These are phyloP conservation scores for Chionographis japonica DNA, from an alignment of 106 monocot genomes.

Conservation along the genomic window DNA sequence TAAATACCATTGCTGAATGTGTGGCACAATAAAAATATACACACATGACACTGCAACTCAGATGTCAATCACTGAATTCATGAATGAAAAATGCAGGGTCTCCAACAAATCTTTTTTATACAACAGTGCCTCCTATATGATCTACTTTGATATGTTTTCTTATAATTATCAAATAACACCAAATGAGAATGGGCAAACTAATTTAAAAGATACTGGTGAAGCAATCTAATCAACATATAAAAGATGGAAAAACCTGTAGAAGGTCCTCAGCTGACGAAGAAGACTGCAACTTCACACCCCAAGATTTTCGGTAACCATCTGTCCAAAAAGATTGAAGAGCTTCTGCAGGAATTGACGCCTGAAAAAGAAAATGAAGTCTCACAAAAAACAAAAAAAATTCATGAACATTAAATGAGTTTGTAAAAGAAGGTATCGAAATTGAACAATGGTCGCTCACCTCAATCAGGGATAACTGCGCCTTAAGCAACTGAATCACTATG, in stretches of 20 bases:
- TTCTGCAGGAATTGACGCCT: constrained; percentile 86
- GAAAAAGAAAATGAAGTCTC: background rate
- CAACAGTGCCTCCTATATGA: too few species aligned
- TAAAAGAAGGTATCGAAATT: background rate
- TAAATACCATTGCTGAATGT: too few species aligned
- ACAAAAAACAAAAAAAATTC: background rate
- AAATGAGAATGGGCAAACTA: too few species aligned
- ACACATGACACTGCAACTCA: too few species aligned
- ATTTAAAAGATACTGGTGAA: background rate
- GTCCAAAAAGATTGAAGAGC: constrained; percentile 91
- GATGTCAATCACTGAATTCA: too few species aligned
- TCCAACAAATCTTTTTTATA: too few species aligned
- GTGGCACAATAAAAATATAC: too few species aligned
- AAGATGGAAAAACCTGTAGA: constrained; percentile 49
- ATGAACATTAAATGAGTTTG: background rate
- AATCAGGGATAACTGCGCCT: constrained; percentile 54
- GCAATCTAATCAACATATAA: background rate
- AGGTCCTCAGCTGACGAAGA: constrained; percentile 69
- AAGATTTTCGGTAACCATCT: constrained; percentile 75
- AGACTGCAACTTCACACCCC: constrained; percentile 75
- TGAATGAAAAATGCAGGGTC: too few species aligned
- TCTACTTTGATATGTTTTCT: too few species aligned
- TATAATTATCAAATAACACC: too few species aligned
- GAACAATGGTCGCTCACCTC: constrained; percentile 43
- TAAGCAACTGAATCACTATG: constrained; percentile 58